Base-by-base conservation (phyloP, 345 rosid genomes). In the Eucalyptus rudis region DNA sequence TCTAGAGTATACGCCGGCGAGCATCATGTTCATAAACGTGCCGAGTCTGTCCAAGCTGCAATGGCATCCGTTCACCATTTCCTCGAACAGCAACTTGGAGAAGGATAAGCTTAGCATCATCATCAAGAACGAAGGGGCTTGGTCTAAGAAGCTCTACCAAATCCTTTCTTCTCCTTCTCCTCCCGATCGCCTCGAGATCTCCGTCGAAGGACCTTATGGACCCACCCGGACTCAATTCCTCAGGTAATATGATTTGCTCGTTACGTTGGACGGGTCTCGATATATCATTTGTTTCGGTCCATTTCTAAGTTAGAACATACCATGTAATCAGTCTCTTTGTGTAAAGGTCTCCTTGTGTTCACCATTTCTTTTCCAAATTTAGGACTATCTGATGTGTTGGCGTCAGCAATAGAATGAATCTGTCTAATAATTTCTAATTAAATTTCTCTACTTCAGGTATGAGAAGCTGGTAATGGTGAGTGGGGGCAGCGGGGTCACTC, bases 171-270 rank as follows among this genome's bases (percentile, higher is more conserved):
- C 97, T 19, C 90, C 95, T 89, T 88, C 94, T 87, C 79, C 93
- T 13, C 83, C 93, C 24, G 92, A 93, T 62, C 95, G 91, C 87
- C 94, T 95, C 11, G 92, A 92, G 45, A 94, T 94, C 83, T 93
- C 98, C 1, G 90, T 96, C n/a, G 99, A 96, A 93, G 99, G 99
- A 49, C 99, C 99, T 56, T 96, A 96, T 87, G 99, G 99, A 64
- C 99, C 99, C 86, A 92, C 92, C 85, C 93, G 96, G 29, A 92
- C 96, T 64, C 89, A 96, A 83, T 97, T 96, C 91, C 91, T 95
- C 56, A 95, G 97, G 97, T 95, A 12, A 17, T 64, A 52, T 52
- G 58, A 7, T 52, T 52, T 52, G 58, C 58, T 52, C 58, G 58
- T 52, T 52, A 52, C 58, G 58, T 52, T 20, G 58, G 58, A 52